Evolutionary conservation across 2,329 filamentous ascomycete species (phyloP), one percentile per base, ranked within the genome.

Genomic region (Diplodia seriata): DNA sequence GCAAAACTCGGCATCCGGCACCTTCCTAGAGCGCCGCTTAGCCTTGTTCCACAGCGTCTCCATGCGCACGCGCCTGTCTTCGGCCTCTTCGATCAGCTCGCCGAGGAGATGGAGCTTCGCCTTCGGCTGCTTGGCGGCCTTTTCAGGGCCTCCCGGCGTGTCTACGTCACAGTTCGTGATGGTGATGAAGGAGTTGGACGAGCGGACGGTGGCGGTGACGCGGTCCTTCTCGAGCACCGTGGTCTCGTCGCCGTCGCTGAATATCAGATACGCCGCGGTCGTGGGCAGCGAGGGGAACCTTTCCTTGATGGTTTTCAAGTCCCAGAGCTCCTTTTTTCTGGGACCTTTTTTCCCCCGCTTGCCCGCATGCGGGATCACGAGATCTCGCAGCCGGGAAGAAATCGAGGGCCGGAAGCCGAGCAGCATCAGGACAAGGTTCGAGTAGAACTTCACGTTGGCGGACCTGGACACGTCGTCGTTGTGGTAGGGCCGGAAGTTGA

Each of bases 181-280:
- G 2, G 84, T 80, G 47, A 89, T 82, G 72, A 89, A 89, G 1
- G 81, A 77, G 1, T 75, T 74, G 2, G 82, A 83, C 1, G 77
- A 78, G n/a, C 81, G 78, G 6, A 84, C 72, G 0, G 78, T 78
- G 3, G 84, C 85, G 1, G 74, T 81, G 2, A 72, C 57, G 66
- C 83, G 80, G 71, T 89, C 86, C 72, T 89, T 89, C 70, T 89
- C 86, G 56, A 89, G 77, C 0, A 85, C 78, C 1, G 82, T 74
- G 2, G 83, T 83, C 54, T 80, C 76, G 0, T 69, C 66, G 0
- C 85, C 85, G 56, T 86, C 81, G 70, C 85, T 84, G 70, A 89
- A 82, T 36, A 84, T 83, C 1, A 89, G 71, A 71, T 89, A 89
- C 47, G 85, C 86, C 1, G 85, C 85, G 18, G 86, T 84, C 0